A percentile compares a stretch with the other conserved stretches of the same genome.
Evolutionary conservation across 2,329 filamentous ascomycete species (phyloP).

Genomic region (Fusarium coicis): DNA sequence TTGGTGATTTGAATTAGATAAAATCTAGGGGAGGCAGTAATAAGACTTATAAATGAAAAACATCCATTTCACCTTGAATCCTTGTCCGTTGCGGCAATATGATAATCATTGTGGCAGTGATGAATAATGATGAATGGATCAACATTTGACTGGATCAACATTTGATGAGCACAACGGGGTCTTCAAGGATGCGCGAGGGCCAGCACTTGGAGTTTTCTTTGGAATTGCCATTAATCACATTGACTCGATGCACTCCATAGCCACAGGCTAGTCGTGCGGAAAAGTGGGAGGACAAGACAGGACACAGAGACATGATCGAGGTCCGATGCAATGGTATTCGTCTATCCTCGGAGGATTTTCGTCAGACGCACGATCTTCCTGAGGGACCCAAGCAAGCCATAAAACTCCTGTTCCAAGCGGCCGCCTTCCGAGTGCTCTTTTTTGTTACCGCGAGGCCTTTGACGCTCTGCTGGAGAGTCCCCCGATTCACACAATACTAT

Average conservation of each 20-base stretch:
- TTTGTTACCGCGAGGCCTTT: conserved; percentile 50
- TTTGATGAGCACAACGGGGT: not conserved
- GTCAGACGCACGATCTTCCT: conserved; percentile 56
- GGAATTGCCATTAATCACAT: conserved; percentile 32
- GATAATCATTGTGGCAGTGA: not conserved
- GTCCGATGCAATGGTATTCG: conserved; percentile 56
- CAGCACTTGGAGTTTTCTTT: conserved; percentile 26
- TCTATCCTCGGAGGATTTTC: conserved; percentile 57
- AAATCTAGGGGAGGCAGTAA: conserved; percentile 45
- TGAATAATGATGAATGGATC: not conserved
- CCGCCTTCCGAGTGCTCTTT: conserved; percentile 54
- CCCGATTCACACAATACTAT: conserved; percentile 35
- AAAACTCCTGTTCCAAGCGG: conserved; percentile 59
- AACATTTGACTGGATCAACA: not conserved
- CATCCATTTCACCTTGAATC: not conserved
- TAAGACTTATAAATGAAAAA: conserved; percentile 44
- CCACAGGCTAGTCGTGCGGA: conserved; percentile 20
- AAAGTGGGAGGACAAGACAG: conserved; percentile 21
- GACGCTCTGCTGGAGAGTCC: conserved; percentile 43
- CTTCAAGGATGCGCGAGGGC: not conserved
- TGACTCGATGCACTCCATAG: conserved; percentile 27
- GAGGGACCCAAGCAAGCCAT: conserved; percentile 57
- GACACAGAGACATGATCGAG: conserved; percentile 37
- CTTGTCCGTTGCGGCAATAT: not conserved
- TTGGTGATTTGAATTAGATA: conserved; percentile 51